Evolutionary conservation across 1,284 basidiomycete species (phyloP).

Genomic region (Ceraceosorus guamensis): DNA sequence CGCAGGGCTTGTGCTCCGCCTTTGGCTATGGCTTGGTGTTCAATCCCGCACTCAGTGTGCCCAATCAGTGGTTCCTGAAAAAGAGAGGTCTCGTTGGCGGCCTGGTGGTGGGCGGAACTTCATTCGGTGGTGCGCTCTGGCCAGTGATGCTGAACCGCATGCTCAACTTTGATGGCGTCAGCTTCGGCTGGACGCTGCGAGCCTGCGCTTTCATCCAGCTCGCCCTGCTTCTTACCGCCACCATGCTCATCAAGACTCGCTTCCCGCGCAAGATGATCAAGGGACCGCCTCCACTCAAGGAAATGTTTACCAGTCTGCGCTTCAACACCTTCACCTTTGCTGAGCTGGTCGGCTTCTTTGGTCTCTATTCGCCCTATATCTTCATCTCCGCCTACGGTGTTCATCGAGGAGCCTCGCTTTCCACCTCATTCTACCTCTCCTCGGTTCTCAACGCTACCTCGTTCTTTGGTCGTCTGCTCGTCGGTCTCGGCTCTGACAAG

Average conservation of each 20-base stretch:
- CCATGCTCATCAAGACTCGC: slow-evolving; percentile 10
- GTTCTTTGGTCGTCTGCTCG: slow-evolving; percentile 14
- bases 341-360: slow-evolving; percentile 11
- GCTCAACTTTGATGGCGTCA: slow-evolving; percentile 9
- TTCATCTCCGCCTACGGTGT: background rate
- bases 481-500: slow-evolving; percentile 1
- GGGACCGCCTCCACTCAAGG: slow-evolving; percentile 17
- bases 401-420: background rate
- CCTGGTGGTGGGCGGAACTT: slow-evolving; percentile 23
- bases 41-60: slow-evolving; percentile 4
- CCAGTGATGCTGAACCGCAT: slow-evolving; percentile 23
- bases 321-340: slow-evolving; percentile 22
- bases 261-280: slow-evolving; percentile 6
- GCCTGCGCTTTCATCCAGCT: slow-evolving; percentile 19
- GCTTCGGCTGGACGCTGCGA: slow-evolving; percentile 27
- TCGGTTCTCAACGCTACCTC: background rate
- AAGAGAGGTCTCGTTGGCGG: slow-evolving; percentile 5
- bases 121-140: slow-evolving; percentile 26
- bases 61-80: slow-evolving; percentile 9
- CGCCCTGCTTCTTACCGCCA: slow-evolving; percentile 6
- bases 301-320: slow-evolving; percentile 15
- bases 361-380: background rate
- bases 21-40: slow-evolving; percentile 4
- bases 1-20: slow-evolving; percentile 6
- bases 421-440: background rate